These are phyloP conservation scores for Adansonia rubrostipa DNA, from an alignment of 441 rosid species.

Conservation along the genomic window DNA sequence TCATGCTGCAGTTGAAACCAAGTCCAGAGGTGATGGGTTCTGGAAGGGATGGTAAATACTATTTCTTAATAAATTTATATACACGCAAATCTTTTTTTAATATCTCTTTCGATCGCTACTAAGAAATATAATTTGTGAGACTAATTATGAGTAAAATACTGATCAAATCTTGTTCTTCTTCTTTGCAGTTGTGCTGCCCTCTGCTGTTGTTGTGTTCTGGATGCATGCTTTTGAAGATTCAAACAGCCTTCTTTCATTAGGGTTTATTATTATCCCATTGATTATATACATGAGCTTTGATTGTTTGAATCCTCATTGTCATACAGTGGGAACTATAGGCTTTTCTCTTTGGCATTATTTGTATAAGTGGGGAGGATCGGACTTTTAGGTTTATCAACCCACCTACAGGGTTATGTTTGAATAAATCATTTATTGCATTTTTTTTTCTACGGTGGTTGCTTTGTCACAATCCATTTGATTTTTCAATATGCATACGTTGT, in stretches of 20 bases:
- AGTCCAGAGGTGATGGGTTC: constrained; percentile 72
- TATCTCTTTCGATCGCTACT: no score
- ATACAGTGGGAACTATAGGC: no score
- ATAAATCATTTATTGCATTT: not conserved
- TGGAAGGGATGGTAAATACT: constrained; percentile 71
- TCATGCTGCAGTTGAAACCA: constrained; percentile 41
- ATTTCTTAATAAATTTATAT: no score
- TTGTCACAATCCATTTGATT: not conserved
- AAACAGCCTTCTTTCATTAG: not conserved
- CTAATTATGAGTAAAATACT: no score
- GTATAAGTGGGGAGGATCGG: constrained; percentile 5
- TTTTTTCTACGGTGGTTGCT: not conserved
- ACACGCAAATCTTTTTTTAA: no score
- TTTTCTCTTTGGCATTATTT: no score
- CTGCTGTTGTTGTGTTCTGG: constrained; percentile 55
- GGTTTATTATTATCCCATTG: not conserved
- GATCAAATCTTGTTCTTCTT: not conserved
- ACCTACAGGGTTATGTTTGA: not conserved
- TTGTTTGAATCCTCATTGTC: not conserved
- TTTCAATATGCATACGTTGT: not conserved
- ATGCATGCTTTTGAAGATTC: constrained; percentile 45
- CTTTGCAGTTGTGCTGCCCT: constrained; percentile 53
- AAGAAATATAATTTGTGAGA: no score
- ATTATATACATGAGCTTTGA: not conserved
- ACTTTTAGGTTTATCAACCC: not conserved